These are phyloP conservation scores for Ophiocordyceps unilateralis DNA, from an alignment of 2,329 filamentous ascomycete species.

Conservation along the genomic window DNA sequence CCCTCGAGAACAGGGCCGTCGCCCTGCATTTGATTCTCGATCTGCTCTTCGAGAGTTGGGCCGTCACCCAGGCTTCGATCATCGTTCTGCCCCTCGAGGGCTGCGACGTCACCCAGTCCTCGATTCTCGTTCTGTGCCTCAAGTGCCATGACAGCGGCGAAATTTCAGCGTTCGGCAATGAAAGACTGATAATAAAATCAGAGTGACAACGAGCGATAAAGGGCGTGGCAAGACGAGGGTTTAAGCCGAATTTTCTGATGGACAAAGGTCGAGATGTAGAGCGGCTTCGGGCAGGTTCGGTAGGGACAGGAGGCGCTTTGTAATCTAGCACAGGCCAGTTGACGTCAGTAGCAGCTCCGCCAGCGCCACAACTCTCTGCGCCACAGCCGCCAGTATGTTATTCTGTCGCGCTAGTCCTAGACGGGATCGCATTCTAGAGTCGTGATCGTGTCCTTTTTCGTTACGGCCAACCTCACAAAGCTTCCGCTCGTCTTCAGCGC, in stretches of 20 bases:
- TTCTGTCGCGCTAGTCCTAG: constrained; percentile 1
- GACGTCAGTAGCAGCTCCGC: background rate
- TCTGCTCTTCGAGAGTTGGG: too few relatives aligned
- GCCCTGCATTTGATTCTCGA: too few relatives aligned
- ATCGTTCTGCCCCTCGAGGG: too few relatives aligned
- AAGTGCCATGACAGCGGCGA: too few relatives aligned
- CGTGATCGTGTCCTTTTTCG: constrained; percentile 4
- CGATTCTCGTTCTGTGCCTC: background rate
- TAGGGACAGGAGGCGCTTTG: background rate
- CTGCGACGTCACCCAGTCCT: too few relatives aligned
- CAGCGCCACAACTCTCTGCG: background rate
- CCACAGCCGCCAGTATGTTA: background rate
- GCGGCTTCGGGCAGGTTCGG: background rate
- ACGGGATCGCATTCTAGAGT: constrained; percentile 1
- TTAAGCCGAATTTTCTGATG: too few relatives aligned
- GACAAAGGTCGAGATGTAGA: background rate
- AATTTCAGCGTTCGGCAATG: too few relatives aligned
- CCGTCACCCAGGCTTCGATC: background rate
- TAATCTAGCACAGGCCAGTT: background rate
- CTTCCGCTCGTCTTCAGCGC: too few relatives aligned
- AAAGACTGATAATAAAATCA: background rate
- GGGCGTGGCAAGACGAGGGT: background rate
- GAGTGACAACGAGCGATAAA: background rate
- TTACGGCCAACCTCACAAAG: background rate
- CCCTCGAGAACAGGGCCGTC: too few relatives aligned